Evolutionary conservation across 208 protist genomes (phyloP).

Genomic region (Acanthamoeba divionensis): DNA sequence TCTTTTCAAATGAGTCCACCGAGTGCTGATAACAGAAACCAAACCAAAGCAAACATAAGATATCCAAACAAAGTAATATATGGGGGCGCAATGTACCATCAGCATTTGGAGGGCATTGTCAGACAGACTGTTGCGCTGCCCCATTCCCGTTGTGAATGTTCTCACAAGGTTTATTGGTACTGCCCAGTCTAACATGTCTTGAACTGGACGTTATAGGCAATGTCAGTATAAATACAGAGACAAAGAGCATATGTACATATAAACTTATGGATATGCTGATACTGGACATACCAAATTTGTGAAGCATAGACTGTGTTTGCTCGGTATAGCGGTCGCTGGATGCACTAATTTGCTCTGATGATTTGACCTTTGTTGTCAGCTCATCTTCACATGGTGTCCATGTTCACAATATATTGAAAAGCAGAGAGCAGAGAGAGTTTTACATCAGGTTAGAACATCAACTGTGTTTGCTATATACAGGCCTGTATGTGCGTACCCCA

Average conservation of each 20-base stretch:
- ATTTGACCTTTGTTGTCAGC: background rate
- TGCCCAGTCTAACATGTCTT: background rate
- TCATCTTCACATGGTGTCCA: background rate
- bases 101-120: background rate
- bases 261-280: too few species aligned
- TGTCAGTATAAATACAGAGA: too few species aligned
- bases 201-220: background rate
- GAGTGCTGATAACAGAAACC: too few species aligned
- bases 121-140: background rate
- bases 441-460: background rate
- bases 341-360: background rate
- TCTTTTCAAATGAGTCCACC: too few species aligned
- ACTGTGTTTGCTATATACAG: background rate
- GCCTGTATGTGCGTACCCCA: background rate
- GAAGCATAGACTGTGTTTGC: background rate
- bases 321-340: background rate
- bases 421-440: background rate
- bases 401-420: background rate
- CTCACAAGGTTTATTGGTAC: background rate
- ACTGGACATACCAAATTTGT: slow-evolving; percentile 30
- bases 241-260: too few species aligned
- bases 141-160: background rate
- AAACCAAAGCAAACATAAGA: too few species aligned
- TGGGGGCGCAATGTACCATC: background rate
- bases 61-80: too few species aligned